Base-by-base conservation (phyloP, 371 early-diverging fungal species). In the Nematocida sp. region DNA sequence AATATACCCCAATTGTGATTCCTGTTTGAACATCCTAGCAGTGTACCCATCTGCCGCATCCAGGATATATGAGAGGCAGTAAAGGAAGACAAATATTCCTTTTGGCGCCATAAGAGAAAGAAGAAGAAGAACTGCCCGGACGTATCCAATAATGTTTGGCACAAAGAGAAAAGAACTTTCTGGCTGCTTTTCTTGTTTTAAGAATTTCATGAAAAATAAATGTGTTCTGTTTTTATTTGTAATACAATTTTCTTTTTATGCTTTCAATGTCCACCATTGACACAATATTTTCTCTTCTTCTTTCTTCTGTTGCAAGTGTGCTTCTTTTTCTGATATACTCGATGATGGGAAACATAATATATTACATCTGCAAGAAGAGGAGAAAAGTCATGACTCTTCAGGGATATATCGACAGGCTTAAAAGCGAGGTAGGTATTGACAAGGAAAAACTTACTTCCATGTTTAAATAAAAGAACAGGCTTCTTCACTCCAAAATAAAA, bases 21-120 rank as follows among this genome's bases (percentile, higher is more conserved):
- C 89, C 84, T 97, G 95, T 65, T 88, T 84, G 71, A 90, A 90
- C 66, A 88, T 87, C 55, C 95, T 86, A 20, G 95, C 97, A 33
- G 90, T 89, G 78, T 88, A 86, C 3, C 95, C 97, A 85, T 97
- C 95, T 30, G 90, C 88, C 2, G 92, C 93, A 84, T 95, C 97
- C 68, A 97, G 85, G 40, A 91, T 77, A 80, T 90, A 90, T 4
- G 93, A 93, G 36, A 91, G 80, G 65, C 87, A 86, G 80, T 97
- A 95, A 0, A 67, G 55, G 3, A 55, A 9, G 32, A 79, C 36
- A 65, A 82, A 82, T n/a, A 54, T 7, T 9, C 7, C n/a, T 1
- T 11, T 49, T 9, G 55, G 11, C 16, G 1, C 11, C 35, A 53
- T 49, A 1, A 64, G 36, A 49, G 66, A 40, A 50, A 67, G 2